Evolutionary conservation across 108 stramenopile genomes (phyloP), one percentile per base, ranked within the genome.

Genomic region (Pseudonitzschia multistriata): DNA sequence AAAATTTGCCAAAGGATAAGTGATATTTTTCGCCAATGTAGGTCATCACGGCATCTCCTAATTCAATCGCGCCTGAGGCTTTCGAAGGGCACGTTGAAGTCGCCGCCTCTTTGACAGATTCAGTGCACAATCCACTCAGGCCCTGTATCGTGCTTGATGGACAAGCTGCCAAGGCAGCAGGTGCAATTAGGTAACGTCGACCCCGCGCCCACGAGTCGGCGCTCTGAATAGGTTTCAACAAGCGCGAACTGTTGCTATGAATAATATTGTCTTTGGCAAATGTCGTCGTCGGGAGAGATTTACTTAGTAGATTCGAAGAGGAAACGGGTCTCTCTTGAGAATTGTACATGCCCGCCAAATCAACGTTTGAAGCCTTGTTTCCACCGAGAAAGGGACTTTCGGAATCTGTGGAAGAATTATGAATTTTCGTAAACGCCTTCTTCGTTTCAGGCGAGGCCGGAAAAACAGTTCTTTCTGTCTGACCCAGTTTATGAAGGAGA

Each of bases 371-470:
- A 15, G 52, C 61, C 28, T 45, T 54, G n/a, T 22, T 65, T 28
- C 49, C 91, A 1, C 91, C 94, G 49, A 92, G 68, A 71, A 81
- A 92, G 22, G 91, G 85, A 48, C 78, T 76, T 19, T 80, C 83
- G 22, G 87, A 74, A 81, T 94, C 93, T 30, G 71, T 64, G 3
- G 74, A 29, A 35, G 82, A 73, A 52, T 85, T 91, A 70, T 94
- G 93, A 81, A 89, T 90, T 27, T 86, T 80, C 0, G 92, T 93
- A 61, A 92, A 91, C 10, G 79, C 85, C 50, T 83, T 87, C 63
- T 86, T 91, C 49, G 79, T 83, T 28, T 88, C 84, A 11, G 57
- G 57, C n/a, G 57, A 59, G 19, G 57, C 33, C 17, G 47, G 17
- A 42, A 11, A 15, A 8, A 14, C 3, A n/a, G n/a, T n/a, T 42